These are phyloP conservation scores for Leptographium radiaticola DNA, from an alignment of 2,329 filamentous ascomycete genomes.

Conservation along the genomic window DNA sequence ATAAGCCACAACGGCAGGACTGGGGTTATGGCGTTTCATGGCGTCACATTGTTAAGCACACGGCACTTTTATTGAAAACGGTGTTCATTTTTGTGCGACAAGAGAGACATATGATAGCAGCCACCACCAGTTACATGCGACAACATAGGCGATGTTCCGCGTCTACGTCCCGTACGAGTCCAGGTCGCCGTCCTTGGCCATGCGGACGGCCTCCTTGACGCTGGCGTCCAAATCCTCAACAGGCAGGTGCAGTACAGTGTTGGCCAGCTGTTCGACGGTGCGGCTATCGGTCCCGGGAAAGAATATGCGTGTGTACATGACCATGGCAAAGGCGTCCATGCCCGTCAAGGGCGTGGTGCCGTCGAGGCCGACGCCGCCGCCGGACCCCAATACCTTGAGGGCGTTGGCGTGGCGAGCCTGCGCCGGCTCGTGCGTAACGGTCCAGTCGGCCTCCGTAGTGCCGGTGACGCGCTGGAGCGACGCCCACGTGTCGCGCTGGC, in stretches of 20 bases:
- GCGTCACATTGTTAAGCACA: no score
- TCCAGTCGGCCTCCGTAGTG: slow-evolving; percentile 47
- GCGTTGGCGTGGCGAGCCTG: slow-evolving; percentile 35
- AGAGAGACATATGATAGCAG: no score
- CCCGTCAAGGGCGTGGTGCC: slow-evolving; percentile 23
- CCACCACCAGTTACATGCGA: no score
- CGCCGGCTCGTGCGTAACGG: slow-evolving; percentile 32
- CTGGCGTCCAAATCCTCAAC: slow-evolving; percentile 45
- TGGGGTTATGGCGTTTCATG: no score
- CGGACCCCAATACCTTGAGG: slow-evolving; percentile 22
- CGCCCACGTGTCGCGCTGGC: slow-evolving; percentile 52
- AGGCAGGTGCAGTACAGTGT: slow-evolving; percentile 42
- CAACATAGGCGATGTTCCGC: no score
- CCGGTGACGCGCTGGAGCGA: slow-evolving; percentile 45
- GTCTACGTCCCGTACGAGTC: background rate
- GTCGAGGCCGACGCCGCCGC: slow-evolving; percentile 5
- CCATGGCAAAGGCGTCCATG: slow-evolving; percentile 27
- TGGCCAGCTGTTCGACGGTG: slow-evolving; percentile 26
- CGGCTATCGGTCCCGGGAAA: slow-evolving; percentile 30
- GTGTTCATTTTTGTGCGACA: no score
- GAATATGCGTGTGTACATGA: slow-evolving; percentile 45
- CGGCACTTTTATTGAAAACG: no score
- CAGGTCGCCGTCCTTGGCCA: slow-evolving; percentile 19
- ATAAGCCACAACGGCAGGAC: no score
- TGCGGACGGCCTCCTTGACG: slow-evolving; percentile 34